Conservation (phyloP, 345 rosid species). For the Anacardium occidentale region DNA sequence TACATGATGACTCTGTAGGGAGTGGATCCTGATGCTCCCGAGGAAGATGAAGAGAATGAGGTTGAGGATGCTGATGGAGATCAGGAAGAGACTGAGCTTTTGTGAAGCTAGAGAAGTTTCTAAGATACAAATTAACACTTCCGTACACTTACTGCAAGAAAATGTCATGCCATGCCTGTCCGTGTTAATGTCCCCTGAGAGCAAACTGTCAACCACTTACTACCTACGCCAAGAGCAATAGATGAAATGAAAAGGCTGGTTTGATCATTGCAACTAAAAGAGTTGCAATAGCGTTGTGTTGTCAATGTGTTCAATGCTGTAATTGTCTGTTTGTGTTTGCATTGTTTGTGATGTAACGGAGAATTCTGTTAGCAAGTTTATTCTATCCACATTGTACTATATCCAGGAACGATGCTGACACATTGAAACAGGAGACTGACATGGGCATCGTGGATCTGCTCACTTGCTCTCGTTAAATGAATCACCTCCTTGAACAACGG, state of each 20-base stretch:
- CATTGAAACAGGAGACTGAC: not conserved
- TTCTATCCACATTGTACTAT: not conserved
- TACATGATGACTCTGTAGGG: conserved; percentile 49
- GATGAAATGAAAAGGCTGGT: not conserved
- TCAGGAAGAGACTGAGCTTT: conserved; percentile 83
- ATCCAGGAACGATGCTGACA: not conserved
- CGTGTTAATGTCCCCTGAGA: not conserved
- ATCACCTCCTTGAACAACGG: not conserved
- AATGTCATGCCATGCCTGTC: not conserved
- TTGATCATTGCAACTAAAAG: not conserved
- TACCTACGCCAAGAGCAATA: not conserved
- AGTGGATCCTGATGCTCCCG: conserved; percentile 97
- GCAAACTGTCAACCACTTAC: not conserved
- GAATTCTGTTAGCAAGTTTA: no score
- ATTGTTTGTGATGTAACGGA: not conserved
- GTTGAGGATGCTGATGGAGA: conserved; percentile 96
- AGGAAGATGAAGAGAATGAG: conserved; percentile 94
- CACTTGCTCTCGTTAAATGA: not conserved
- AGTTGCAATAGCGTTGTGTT: not conserved
- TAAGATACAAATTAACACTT: not conserved
- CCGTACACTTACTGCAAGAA: not conserved
- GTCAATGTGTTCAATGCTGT: not conserved
- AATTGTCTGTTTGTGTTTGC: not conserved
- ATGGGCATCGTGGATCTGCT: no score
- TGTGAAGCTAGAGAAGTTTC: conserved; percentile 34